Evolutionary conservation across 371 early-diverging fungal genomes (phyloP), one percentile per base, ranked within the genome.

Genomic region (Capillidium rhysosporum): DNA sequence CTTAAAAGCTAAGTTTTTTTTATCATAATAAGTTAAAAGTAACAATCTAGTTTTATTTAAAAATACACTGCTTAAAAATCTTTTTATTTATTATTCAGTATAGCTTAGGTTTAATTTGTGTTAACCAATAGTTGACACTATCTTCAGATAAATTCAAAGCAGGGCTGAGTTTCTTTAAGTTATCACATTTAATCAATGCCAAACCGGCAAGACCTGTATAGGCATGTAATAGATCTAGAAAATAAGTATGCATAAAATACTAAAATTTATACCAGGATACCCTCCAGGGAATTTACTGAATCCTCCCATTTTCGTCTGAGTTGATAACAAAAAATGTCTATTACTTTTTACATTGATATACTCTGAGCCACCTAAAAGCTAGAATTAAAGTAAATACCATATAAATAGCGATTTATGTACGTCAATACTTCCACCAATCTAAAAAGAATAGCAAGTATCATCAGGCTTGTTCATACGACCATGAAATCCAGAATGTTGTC

Each of bases 371-470:
- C 52, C 52, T 40, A 53, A 29, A 39, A 53, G 24, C 10, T 53
- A 14, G 9, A 14, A 29, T 18, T 43, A 16, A 23, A 51, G 23
- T 12, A 14, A n/a, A 18, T 48, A 24, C 8, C 16, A 31, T 14
- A 20, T 20, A 29, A 48, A 24, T 9, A 39, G 0, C 23, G 28
- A 18, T 20, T 14, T 18, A 45, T 28, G 31, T 66, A 82, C 78
- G 63, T 75, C 65, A 25, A 94, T 59, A 8, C 81, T 59, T 0
- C 82, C 92, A 12, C 98, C 98, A 23, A 98, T 74, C 98, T 98
- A 98, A 65, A 92, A 98, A 8, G 94, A 82, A 65, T 98, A 98
- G 65, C 98, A 98, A 0, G 92, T 84, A 60, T 98, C 98, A n/a
- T 77, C 68, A 1, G 72, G 66, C 63, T 98, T 98, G 62, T 89